Percentiles rank a stretch among this genome's conserved stretches.
Conservation (phyloP, 345 rosid genomes). For the Lepidium aucheri region DNA sequence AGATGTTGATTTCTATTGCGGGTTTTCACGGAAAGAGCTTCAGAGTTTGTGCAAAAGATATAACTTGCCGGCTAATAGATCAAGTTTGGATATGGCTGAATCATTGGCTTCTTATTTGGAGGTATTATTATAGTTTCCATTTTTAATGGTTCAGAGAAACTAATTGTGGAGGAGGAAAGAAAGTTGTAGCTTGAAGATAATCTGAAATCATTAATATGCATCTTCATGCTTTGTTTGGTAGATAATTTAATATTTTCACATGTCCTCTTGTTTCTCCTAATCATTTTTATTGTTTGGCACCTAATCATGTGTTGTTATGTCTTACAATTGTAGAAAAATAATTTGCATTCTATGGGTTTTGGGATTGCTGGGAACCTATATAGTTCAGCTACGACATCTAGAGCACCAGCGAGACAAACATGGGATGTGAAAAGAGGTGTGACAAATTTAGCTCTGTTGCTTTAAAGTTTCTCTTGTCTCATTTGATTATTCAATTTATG, state of each 20-base stretch:
- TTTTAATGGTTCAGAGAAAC: background rate
- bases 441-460: background rate
- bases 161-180: background rate
- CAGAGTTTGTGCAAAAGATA: slow-evolving; percentile 60
- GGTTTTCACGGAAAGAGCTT: slow-evolving; percentile 66
- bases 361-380: slow-evolving; percentile 20
- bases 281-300: background rate
- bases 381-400: slow-evolving; percentile 27
- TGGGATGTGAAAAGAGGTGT: slow-evolving; percentile 34
- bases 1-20: slow-evolving; percentile 31
- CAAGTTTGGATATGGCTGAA: slow-evolving; percentile 56
- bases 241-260: background rate
- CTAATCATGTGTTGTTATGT: slow-evolving; percentile 15
- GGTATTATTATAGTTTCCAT: slow-evolving; percentile 25
- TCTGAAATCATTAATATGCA: background rate
- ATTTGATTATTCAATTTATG: background rate
- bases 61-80: slow-evolving; percentile 65
- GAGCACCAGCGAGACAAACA: slow-evolving; percentile 18
- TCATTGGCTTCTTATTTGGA: slow-evolving; percentile 39
- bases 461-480: background rate
- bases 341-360: slow-evolving; percentile 19
- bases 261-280: slow-evolving; percentile 9
- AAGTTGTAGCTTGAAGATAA: too few species aligned
- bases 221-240: slow-evolving; percentile 4
- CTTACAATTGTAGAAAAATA: slow-evolving; percentile 36